Evolutionary conservation across 192 early-diverging fungal genomes (phyloP), one percentile per base, ranked within the genome.

Genomic region (Podila epicladia): DNA sequence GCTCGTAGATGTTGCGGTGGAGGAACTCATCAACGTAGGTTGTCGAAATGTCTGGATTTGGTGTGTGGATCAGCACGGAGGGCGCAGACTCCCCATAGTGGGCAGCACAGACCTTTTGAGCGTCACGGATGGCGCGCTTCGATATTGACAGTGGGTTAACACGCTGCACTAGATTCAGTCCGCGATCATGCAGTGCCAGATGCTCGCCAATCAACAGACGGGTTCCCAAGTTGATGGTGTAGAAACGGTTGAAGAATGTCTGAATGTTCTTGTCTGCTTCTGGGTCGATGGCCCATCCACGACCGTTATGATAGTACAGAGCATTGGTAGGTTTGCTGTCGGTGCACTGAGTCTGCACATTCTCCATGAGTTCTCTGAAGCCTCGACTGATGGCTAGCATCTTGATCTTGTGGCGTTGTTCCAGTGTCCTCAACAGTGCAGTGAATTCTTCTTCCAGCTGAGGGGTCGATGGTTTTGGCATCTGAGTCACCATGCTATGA

Each of bases 171-270:
- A 91, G 74, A 62, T 89, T 91, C 63, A 80, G 73, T 11, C 83
- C 73, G 28, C 84, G 82, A 58, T 91, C 88, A 60, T 86, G 84
- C 51, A 91, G 84, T 4, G 88, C 84, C 15, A 90, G 73, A 58
- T 91, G 84, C 64, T 91, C 87, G 64, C 86, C 76, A 13, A 91
- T 89, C 66, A 91, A 75, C 53, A 91, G 84, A 73, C 87, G 87
- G n/a, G 89, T 87, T 32, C 89, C 87, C 22, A 91, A 65, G 69
- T 85, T 90, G 75, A 89, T 86, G 38, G 87, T 84, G 71, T 90
- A 90, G 71, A 91, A 86, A 65, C 86, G 82, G 75, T 91, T 86
- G 51, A 87, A 89, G 77, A 90, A 88, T 5, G 82, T 72, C 35
- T 89, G 84, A 8, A 86, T 86, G 61, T 79, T 87, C 65, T 74